These are phyloP conservation scores for Erythrophleum fordii DNA, from an alignment of 306 rosid genomes.

Conservation along the genomic window DNA sequence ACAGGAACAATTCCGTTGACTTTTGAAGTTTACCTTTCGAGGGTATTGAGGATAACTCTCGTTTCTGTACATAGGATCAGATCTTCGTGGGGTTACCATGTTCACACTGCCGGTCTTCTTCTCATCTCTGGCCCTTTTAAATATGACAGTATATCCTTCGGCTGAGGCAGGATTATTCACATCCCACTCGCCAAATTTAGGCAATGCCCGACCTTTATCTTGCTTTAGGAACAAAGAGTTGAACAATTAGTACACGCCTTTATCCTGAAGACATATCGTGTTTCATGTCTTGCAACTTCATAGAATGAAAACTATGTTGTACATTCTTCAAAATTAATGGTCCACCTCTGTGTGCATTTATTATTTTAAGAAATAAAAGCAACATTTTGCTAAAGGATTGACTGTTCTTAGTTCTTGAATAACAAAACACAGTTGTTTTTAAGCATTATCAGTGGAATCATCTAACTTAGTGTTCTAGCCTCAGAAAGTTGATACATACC, in stretches of 20 bases:
- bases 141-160: constrained; percentile 86
- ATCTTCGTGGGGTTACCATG: constrained; percentile 42
- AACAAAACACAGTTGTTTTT: background rate
- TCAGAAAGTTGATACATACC: background rate
- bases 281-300: constrained; percentile 16
- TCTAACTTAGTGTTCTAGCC: background rate
- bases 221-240: constrained; percentile 40
- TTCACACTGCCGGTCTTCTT: constrained; percentile 60
- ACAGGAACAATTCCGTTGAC: background rate
- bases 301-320: background rate
- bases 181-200: constrained; percentile 95
- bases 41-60: constrained; percentile 41
- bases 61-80: constrained; percentile 39
- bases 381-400: constrained; percentile 9
- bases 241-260: background rate
- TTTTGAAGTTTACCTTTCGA: constrained; percentile 49
- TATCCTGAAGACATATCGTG: background rate
- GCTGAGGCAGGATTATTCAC: constrained; percentile 89
- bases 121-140: constrained; percentile 88
- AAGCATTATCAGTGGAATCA: background rate
- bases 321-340: background rate
- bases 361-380: background rate
- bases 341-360: background rate
- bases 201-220: constrained; percentile 69
- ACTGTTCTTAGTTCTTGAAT: background rate